A percentile compares a stretch with the other conserved stretches of the same genome.
phyloP scores from a whole-genome alignment of 805 yeast species.

The Lachancea sp. region DNA sequence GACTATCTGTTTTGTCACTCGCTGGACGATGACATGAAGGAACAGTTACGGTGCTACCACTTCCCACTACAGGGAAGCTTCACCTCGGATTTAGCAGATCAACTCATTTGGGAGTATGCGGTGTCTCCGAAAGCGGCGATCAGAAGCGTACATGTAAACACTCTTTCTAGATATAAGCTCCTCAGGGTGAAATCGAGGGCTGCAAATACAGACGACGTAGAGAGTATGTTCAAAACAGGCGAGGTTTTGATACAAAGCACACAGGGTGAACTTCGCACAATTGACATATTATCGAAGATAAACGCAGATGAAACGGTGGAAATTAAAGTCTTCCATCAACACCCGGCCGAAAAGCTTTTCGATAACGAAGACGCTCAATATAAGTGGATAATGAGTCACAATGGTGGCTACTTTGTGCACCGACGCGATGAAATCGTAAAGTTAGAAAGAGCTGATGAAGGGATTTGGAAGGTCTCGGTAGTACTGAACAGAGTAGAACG shows the following conservation, averaged over 20 bases:
- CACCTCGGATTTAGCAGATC: slow-evolving; percentile 15
- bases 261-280: slow-evolving; percentile 14
- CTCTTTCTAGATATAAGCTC: slow-evolving; percentile 18
- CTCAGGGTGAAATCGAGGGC: slow-evolving; percentile 19
- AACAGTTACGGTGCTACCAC: slow-evolving; percentile 21
- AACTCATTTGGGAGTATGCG: slow-evolving; percentile 25
- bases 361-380: slow-evolving; percentile 9
- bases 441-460: slow-evolving; percentile 10
- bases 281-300: slow-evolving; percentile 27
- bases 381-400: slow-evolving; percentile 24
- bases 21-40: slow-evolving; percentile 19
- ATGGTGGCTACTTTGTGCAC: slow-evolving; percentile 23
- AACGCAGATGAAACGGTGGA: slow-evolving; percentile 22
- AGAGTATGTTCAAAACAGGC: slow-evolving; percentile 25
- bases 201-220: slow-evolving; percentile 9
- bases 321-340: slow-evolving; percentile 21
- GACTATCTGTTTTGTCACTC: slow-evolving; percentile 27
- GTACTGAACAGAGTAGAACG: slow-evolving; percentile 24
- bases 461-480: slow-evolving; percentile 17
- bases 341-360: slow-evolving; percentile 11
- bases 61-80: slow-evolving; percentile 20
- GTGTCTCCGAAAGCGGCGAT: slow-evolving; percentile 15
- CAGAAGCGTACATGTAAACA: slow-evolving; percentile 20
- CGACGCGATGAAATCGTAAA: slow-evolving; percentile 18
- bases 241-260: slow-evolving; percentile 22